Conservation (phyloP, 208 protist species). For the Trypanosoma scelopori region DNA sequence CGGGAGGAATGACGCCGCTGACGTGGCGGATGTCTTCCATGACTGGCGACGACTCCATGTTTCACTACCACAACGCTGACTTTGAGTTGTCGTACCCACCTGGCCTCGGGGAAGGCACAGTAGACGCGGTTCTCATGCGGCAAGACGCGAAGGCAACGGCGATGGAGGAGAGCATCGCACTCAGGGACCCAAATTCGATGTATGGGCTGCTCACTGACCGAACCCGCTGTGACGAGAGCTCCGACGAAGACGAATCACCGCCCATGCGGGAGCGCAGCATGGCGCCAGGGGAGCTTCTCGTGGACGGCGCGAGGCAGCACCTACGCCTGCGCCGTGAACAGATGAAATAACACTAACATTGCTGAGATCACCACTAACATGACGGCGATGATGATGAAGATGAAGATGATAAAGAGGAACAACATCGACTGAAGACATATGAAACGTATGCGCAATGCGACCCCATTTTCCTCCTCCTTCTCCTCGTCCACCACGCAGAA, state of each 20-base stretch:
- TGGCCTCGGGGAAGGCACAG: neutral
- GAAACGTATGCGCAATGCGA: no score
- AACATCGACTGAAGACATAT: neutral
- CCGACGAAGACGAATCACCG: constrained; percentile 27
- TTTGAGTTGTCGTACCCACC: neutral
- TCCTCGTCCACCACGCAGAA: no score
- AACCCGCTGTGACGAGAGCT: neutral
- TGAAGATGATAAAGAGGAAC: neutral
- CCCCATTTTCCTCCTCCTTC: no score
- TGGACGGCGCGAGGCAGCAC: constrained; percentile 2
- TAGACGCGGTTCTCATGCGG: neutral
- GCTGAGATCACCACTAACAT: no score
- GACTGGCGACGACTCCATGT: neutral
- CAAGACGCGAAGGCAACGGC: neutral
- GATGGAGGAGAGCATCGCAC: neutral
- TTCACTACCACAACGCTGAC: neutral
- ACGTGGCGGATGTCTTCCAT: constrained; percentile 10
- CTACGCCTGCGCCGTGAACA: constrained; percentile 11
- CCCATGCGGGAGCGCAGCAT: constrained; percentile 54
- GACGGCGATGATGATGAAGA: no score
- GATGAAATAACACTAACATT: neutral
- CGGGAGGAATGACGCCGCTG: constrained; percentile 17
- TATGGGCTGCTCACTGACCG: neutral
- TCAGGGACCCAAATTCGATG: neutral
- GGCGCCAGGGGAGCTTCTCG: constrained; percentile 41